Evolutionary conservation across 1,284 basidiomycete species (phyloP), one percentile per base, ranked within the genome.

Genomic region (Leucocoprinus gongylophorus): DNA sequence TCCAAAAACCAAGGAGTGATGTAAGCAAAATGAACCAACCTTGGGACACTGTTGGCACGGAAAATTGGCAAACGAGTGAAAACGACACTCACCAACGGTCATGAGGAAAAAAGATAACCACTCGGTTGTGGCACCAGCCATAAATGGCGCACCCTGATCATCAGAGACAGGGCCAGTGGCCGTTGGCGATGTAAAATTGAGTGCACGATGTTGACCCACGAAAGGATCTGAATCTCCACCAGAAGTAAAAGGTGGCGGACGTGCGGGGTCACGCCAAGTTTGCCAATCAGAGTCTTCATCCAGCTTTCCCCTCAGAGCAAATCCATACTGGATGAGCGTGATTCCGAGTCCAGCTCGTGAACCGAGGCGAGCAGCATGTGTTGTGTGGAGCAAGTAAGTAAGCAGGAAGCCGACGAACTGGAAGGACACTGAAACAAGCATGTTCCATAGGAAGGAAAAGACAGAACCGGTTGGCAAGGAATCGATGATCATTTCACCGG

Each of bases 341-440:
- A 98, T 78, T 21, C 95, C 95, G 33, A 99, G 78, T 29, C 95
- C 95, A 1, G 94, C 95, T 42, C 95, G 85, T 38, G 92, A 93
- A 45, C 95, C 95, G 59, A 92, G 85, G 61, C 95, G 91, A 17
- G 93, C 94, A 4, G 97, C 92, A 65, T 99, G 97, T 1, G 95
- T 95, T 4, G 90, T 92, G 66, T 94, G 92, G 23, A 97, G 78
- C 53, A 97, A 84, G 67, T 93, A 97, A 7, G 94, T 95, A 67
- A 97, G 82, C 55, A 95, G 80, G 80, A 97, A 97, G 43, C 93
- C 95, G 59, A 98, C 86, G 63, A 98, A 97, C 71, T 97, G 94
- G 85, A 99, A 99, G 33, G 91, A 92, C 59, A 93, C 82, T 44
- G 91, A 94, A 53, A 99, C 87, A 54, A 98, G 82, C 66, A 95